Evolutionary conservation across 1,284 basidiomycete species (phyloP).

Genomic region (Tetrapyrgos nigripes): DNA sequence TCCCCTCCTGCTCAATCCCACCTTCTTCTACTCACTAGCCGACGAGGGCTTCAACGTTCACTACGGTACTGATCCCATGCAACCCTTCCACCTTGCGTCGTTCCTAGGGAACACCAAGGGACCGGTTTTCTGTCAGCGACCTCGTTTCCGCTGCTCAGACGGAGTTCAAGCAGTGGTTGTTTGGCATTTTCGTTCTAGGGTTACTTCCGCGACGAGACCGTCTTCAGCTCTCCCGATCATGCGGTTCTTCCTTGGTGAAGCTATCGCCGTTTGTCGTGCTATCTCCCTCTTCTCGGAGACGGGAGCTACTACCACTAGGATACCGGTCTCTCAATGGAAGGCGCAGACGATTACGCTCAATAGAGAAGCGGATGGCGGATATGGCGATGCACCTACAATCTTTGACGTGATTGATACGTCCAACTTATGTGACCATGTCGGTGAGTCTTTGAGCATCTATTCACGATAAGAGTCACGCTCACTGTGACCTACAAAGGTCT

Average conservation of each 20-base stretch:
- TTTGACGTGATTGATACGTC: slow-evolving; percentile 65
- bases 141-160: slow-evolving; percentile 34
- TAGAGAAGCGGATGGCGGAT: slow-evolving; percentile 23
- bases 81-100: slow-evolving; percentile 53
- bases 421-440: slow-evolving; percentile 53
- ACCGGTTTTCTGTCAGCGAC: slow-evolving; percentile 21
- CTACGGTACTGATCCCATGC: slow-evolving; percentile 52
- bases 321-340: slow-evolving; percentile 42
- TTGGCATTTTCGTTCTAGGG: slow-evolving; percentile 31
- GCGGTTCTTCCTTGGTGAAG: slow-evolving; percentile 45
- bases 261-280: slow-evolving; percentile 37
- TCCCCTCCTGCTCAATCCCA: slow-evolving; percentile 57
- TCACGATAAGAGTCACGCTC: background rate
- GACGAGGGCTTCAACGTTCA: slow-evolving; percentile 52
- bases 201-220: background rate
- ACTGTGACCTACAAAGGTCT: slow-evolving; percentile 39
- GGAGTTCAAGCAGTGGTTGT: slow-evolving; percentile 47
- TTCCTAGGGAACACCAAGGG: slow-evolving; percentile 31
- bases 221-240: too few relatives aligned
- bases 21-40: slow-evolving; percentile 49
- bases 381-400: slow-evolving; percentile 19
- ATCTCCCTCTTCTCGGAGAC: slow-evolving; percentile 24
- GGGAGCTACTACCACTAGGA: slow-evolving; percentile 21
- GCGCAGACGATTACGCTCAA: slow-evolving; percentile 35
- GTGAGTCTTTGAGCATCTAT: background rate